phyloP scores from a whole-genome alignment of 306 rosid species.

The Malus domestica region ASM211411v1 NC_041796.1:9325001-9325500 shows the following conservation, averaged over 20 bases:
- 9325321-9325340: slow-evolving; percentile 63
- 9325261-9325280: too few species aligned
- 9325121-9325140: slow-evolving; percentile 12
- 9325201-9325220: slow-evolving; percentile 24
- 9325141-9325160: slow-evolving; percentile 12
- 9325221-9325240: slow-evolving; percentile 5
- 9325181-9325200: slow-evolving; percentile 19
- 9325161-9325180: slow-evolving; percentile 7
- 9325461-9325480: slow-evolving; percentile 49
- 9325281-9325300: too few species aligned
- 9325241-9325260: too few species aligned
- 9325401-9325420: slow-evolving; percentile 32
- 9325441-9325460: slow-evolving; percentile 43
- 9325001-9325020: too few species aligned
- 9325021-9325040: too few species aligned
- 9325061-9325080: too few species aligned
- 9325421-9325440: slow-evolving; percentile 49
- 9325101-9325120: background rate
- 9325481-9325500: slow-evolving; percentile 13
- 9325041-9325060: too few species aligned
- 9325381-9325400: slow-evolving; percentile 47
- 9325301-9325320: too few species aligned
- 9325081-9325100: too few species aligned
- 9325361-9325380: slow-evolving; percentile 35
- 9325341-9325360: slow-evolving; percentile 37